Conservation (phyloP, 2,329 filamentous ascomycete genomes). For the Tolypocladium amazonense region DNA sequence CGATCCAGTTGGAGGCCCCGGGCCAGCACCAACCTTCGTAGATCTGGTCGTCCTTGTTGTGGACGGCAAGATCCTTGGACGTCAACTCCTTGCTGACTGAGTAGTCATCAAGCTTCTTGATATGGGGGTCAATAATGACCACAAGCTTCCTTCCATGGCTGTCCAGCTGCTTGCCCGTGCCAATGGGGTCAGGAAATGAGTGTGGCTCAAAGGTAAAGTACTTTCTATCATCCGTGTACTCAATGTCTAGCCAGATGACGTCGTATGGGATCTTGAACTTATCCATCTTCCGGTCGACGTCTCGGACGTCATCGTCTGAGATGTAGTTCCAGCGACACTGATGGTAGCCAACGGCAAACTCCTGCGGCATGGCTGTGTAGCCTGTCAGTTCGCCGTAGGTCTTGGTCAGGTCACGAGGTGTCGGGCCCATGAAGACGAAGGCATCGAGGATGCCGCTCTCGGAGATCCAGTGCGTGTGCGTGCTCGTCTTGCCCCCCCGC, state of each 20-base stretch:
- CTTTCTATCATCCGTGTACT: conserved; percentile 93
- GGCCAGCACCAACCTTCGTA: conserved; percentile 99
- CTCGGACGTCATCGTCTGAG: conserved; percentile 91
- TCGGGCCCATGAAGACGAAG: conserved; percentile 89
- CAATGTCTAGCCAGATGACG: conserved; percentile 97
- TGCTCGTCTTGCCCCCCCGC: conserved; percentile 57
- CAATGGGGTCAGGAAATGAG: conserved; percentile 74
- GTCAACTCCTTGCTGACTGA: conserved; percentile 69
- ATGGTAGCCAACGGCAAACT: conserved; percentile 88
- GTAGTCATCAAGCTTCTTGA: conserved; percentile 84
- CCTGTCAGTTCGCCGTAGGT: conserved; percentile 86
- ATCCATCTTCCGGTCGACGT: conserved; percentile 94
- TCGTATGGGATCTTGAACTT: conserved; percentile 94
- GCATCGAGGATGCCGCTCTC: conserved; percentile 83
- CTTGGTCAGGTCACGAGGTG: conserved; percentile 69
- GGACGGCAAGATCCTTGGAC: conserved; percentile 70
- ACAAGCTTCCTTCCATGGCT: conserved; percentile 82
- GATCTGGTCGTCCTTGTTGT: conserved; percentile 79
- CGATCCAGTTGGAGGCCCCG: conserved; percentile 91
- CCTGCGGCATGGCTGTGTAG: conserved; percentile 80
- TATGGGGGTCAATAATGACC: conserved; percentile 91
- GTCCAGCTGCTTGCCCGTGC: conserved; percentile 83
- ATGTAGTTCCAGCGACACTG: conserved; percentile 99
- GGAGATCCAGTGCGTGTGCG: conserved; percentile 93
- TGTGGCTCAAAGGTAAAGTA: conserved; percentile 96